phyloP scores from a whole-genome alignment of 179 eudicot species.

The Carnegiea gigantea region DNA sequence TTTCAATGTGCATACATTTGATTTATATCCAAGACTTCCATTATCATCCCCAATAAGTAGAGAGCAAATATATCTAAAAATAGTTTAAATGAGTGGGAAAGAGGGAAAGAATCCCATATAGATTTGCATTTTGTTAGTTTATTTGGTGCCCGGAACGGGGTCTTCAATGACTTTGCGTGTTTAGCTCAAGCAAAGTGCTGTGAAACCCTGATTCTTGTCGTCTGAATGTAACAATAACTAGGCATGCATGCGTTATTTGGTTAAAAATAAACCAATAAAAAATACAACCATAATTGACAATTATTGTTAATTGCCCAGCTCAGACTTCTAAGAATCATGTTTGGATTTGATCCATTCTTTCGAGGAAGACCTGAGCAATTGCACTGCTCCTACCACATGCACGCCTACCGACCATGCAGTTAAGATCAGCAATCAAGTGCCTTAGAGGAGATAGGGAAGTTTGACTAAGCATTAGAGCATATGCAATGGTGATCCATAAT shows the following conservation, averaged over 20 bases:
- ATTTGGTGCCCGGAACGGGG: neutral
- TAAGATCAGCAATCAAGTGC: neutral
- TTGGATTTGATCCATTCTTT: neutral
- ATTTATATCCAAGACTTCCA: too few species aligned
- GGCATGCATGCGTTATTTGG: neutral
- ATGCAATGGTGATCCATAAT: too few species aligned
- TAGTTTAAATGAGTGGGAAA: too few species aligned
- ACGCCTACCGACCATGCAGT: neutral
- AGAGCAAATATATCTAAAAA: too few species aligned
- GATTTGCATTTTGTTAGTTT: neutral
- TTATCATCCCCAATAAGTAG: too few species aligned
- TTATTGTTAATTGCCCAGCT: neutral
- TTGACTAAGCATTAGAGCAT: too few species aligned
- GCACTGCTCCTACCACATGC: neutral
- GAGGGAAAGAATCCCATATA: neutral
- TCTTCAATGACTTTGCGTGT: neutral
- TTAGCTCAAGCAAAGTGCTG: neutral
- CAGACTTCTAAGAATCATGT: too few species aligned
- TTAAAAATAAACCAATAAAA: too few species aligned
- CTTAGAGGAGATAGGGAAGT: neutral
- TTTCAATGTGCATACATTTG: too few species aligned
- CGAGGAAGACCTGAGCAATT: neutral
- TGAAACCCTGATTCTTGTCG: neutral
- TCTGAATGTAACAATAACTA: neutral
- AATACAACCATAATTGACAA: too few species aligned